Conservation (phyloP, 352 stramenopile genomes). For the Globisporangium middletonii region DNA sequence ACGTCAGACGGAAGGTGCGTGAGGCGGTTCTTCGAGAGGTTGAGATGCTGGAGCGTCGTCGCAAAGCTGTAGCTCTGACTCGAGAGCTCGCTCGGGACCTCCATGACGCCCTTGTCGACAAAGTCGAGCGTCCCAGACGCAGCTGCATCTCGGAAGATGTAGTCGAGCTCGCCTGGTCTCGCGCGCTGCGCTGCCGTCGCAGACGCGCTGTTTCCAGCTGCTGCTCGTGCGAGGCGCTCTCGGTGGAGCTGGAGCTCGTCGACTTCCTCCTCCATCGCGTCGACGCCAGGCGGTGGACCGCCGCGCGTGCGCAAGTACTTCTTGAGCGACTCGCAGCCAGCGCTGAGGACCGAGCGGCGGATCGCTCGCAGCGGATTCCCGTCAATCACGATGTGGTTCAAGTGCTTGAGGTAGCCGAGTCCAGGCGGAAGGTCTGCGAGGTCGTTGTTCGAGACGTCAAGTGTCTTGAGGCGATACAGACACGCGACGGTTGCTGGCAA, state of each 20-base stretch:
- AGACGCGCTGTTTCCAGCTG: not conserved
- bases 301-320: constrained; percentile 77
- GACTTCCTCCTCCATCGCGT: constrained; percentile 66
- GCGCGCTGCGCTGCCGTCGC: not conserved
- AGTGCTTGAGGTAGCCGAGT: constrained; percentile 70
- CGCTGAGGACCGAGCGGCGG: constrained; percentile 49
- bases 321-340: constrained; percentile 73
- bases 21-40: constrained; percentile 65
- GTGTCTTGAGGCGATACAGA: constrained; percentile 66
- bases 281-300: constrained; percentile 37
- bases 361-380: constrained; percentile 74
- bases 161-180: constrained; percentile 13
- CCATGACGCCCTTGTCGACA: constrained; percentile 22
- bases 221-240: constrained; percentile 5
- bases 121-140: constrained; percentile 51
- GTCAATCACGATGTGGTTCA: constrained; percentile 73
- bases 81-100: constrained; percentile 25
- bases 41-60: constrained; percentile 50
- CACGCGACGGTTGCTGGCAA: constrained; percentile 51
- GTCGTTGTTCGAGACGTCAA: constrained; percentile 81
- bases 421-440: constrained; percentile 66
- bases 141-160: constrained; percentile 53
- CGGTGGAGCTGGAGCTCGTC: constrained; percentile 40
- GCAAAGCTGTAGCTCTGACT: constrained; percentile 32
- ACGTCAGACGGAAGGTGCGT: constrained; percentile 35